These are phyloP conservation scores for Trichoderma arundinaceum DNA, from an alignment of 2,329 filamentous ascomycete genomes.

Conservation along the genomic window DNA sequence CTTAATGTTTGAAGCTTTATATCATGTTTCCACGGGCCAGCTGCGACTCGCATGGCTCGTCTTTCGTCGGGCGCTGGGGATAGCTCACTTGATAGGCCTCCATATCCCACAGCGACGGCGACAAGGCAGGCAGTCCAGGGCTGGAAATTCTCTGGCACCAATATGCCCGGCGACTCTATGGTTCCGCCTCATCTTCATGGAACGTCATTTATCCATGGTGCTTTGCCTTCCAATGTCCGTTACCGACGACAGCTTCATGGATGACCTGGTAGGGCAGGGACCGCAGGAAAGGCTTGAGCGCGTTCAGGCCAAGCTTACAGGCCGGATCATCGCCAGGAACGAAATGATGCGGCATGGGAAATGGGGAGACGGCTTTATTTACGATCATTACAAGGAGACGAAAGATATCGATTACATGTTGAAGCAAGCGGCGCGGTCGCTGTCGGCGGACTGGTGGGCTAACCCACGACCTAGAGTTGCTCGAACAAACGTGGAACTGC, in stretches of 20 bases:
- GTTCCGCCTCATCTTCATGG: constrained; percentile 47
- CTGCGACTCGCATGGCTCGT: constrained; percentile 8
- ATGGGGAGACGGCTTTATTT: constrained; percentile 34
- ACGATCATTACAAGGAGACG: constrained; percentile 33
- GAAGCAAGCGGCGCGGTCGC: constrained; percentile 39
- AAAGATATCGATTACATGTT: constrained; percentile 45
- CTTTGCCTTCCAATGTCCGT: constrained; percentile 47
- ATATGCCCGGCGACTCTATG: constrained; percentile 40
- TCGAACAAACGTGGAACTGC: constrained; percentile 34
- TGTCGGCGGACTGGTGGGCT: constrained; percentile 48
- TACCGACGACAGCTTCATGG: constrained; percentile 35
- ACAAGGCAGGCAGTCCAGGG: neutral
- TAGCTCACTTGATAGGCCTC: constrained; percentile 3
- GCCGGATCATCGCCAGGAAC: constrained; percentile 42
- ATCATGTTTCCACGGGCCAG: neutral
- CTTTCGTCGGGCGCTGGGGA: constrained; percentile 18
- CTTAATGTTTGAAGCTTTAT: constrained; percentile 12
- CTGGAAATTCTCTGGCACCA: neutral
- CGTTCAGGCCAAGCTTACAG: constrained; percentile 42
- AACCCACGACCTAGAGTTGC: constrained; percentile 40
- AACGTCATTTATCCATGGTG: constrained; percentile 48
- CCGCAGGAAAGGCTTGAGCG: constrained; percentile 43
- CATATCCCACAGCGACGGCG: constrained; percentile 17
- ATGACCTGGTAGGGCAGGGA: constrained; percentile 36
- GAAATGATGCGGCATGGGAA: constrained; percentile 30